Evolutionary conservation across 441 rosid genomes (phyloP).

Genomic region (Jatropha podagrica): DNA sequence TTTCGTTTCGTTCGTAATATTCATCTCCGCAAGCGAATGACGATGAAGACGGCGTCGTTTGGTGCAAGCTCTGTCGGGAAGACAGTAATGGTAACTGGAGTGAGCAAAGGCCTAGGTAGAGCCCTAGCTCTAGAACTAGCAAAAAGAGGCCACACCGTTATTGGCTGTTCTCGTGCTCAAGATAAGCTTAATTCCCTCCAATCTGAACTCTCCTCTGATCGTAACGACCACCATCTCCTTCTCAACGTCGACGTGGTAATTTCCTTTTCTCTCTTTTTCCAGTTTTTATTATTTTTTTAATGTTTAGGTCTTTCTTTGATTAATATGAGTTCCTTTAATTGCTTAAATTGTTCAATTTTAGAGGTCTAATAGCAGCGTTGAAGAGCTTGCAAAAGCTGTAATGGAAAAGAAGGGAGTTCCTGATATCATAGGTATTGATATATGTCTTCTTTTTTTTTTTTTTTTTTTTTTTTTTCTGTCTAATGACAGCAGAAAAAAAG

Average conservation of each 20-base stretch:
- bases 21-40: neutral
- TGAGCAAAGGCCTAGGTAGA: slow-evolving; percentile 79
- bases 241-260: slow-evolving; percentile 68
- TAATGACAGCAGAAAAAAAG: neutral
- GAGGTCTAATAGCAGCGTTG: slow-evolving; percentile 72
- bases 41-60: slow-evolving; percentile 37
- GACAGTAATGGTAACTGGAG: slow-evolving; percentile 79
- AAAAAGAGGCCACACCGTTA: slow-evolving; percentile 74
- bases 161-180: slow-evolving; percentile 85
- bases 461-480: neutral
- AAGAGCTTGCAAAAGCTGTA: slow-evolving; percentile 66
- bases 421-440: slow-evolving; percentile 67
- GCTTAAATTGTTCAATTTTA: slow-evolving; percentile 21
- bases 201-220: slow-evolving; percentile 50
- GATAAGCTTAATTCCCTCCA: slow-evolving; percentile 72
- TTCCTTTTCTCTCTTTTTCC: neutral
- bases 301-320: neutral
- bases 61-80: slow-evolving; percentile 26
- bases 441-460: neutral
- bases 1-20: neutral
- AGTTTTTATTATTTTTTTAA: neutral
- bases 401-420: slow-evolving; percentile 85
- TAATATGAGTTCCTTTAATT: slow-evolving; percentile 7
- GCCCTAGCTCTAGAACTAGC: slow-evolving; percentile 84
- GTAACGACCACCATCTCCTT: slow-evolving; percentile 55